Evolutionary conservation across 1,284 basidiomycete species (phyloP), one percentile per base, ranked within the genome.

Genomic region (Chondrostereum purpureum): DNA sequence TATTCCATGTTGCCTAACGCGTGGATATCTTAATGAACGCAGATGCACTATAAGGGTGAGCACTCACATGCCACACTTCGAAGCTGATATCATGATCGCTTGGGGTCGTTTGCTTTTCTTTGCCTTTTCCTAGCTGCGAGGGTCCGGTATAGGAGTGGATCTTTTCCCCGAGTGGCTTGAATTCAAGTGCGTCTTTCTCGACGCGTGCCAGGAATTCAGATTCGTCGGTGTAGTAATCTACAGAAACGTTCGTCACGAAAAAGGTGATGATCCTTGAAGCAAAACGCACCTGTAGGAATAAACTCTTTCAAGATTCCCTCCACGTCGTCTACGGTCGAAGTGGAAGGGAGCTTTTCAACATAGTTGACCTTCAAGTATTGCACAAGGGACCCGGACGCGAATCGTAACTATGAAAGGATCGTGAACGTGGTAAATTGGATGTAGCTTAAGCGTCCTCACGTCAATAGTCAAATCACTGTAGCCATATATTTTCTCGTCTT

Each of bases 401-500:
- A 88, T 52, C 80, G 77, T 39, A 97, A 72, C 87, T 68, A 16
- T 20, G 39, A 10, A 17, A 48, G 27, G 24, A 44, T 23, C 10
- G 21, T 14, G 38, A n/a, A n/a, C n/a, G n/a, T n/a, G n/a, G n/a
- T n/a, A n/a, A n/a, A n/a, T n/a, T n/a, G n/a, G n/a, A n/a, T n/a
- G n/a, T n/a, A n/a, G n/a, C n/a, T n/a, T n/a, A n/a, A n/a, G n/a
- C n/a, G n/a, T n/a, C 67, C 83, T 54, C 59, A 94, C 92, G 62
- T 94, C 80, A 54, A 96, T 84, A 23, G 75, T 65, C 45, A 97
- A 70, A 56, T 83, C 83, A 50, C 80, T 75, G 67, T 97, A 99
- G 2, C 95, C 95, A 63, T 95, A 99, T 54, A 99, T 87, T 65
- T 86, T 94, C 69, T 99, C 93, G 46, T 95, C 88, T 57, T 97